Percentiles rank a stretch among this genome's conserved stretches.
Conservation (phyloP, 352 stramenopile species). For the Globisporangium sylvaticum region DNA sequence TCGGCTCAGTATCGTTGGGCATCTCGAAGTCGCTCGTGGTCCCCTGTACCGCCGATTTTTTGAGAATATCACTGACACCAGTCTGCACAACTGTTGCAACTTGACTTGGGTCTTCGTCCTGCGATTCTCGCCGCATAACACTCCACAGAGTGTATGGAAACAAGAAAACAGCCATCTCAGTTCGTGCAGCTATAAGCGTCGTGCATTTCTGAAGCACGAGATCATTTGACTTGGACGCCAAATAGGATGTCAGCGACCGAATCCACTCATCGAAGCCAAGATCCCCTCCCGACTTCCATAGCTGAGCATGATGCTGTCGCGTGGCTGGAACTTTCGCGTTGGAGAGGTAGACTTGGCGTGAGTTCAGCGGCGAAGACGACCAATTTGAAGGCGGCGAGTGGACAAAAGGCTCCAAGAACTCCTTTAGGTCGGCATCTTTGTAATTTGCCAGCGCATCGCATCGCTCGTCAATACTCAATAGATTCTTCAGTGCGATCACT, state of each 20-base stretch:
- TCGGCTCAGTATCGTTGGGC: not conserved
- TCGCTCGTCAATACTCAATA: constrained; percentile 44
- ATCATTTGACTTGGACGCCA: constrained; percentile 38
- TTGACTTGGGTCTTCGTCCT: constrained; percentile 6
- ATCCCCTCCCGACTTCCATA: constrained; percentile 37
- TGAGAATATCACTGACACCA: constrained; percentile 41
- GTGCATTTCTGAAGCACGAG: constrained; percentile 48
- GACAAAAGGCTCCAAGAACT: constrained; percentile 53
- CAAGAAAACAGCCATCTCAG: constrained; percentile 68
- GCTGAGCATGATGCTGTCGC: constrained; percentile 19
- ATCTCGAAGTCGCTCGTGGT: not conserved
- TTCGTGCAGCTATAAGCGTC: constrained; percentile 30
- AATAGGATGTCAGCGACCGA: constrained; percentile 37
- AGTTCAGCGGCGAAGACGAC: constrained; percentile 26
- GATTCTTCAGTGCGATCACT: constrained; percentile 41
- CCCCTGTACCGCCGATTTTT: not conserved
- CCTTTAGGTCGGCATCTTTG: constrained; percentile 62
- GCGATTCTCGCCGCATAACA: constrained; percentile 16
- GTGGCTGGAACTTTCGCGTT: constrained; percentile 11
- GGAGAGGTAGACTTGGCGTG: not conserved
- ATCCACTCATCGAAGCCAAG: constrained; percentile 60
- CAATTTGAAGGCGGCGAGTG: constrained; percentile 47
- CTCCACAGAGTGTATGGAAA: constrained; percentile 66
- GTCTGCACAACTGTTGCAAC: constrained; percentile 30
- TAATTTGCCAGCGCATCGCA: constrained; percentile 29